Evolutionary conservation across 805 yeast species (phyloP), one percentile per base, ranked within the genome.

Genomic region (Candida parachauliodes): DNA sequence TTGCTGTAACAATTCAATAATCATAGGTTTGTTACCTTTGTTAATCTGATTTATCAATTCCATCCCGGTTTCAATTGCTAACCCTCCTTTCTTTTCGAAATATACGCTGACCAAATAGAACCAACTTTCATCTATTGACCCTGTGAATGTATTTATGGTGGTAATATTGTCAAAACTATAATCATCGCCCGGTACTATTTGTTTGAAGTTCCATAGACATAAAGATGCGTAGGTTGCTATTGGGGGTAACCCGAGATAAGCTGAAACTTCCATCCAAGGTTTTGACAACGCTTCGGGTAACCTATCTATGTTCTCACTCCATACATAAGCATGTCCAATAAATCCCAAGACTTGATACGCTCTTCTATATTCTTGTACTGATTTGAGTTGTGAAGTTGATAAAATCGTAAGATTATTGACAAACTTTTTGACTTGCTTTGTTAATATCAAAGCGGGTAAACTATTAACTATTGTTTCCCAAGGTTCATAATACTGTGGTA

Each of bases 81-180:
- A 70, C 0, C 93, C 91, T 28, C 96, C 96, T 43, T 73, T 77
- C 48, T 77, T 73, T 60, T 89, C 98, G 52, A 91, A 86, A 46
- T 79, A 86, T 1, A 88, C 91, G 51, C 93, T 81, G 8, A 89
- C 91, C 42, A 88, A 66, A 58, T 87, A 89, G 57, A 89, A 89
- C 98, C 98, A 89, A 47, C 84, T 76, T 60, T 89, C 98, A 60
- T 89, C 97, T 28, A 81, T 76, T 3, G 88, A 77, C 1, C 97
- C 97, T 0, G 97, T 88, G 56, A 81, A 91, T 1, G 96, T 88
- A 55, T 77, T 78, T 43, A 85, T 75, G 1, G 94, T 83, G 37
- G 88, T 83, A 40, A 89, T 65, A 50, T 83, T 81, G 37, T 82
- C 80, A 31, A 86, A 71, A 44, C 76, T 79, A 50, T 34, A 57